Evolutionary conservation across 23 red algal genomes (phyloP), one percentile per base, ranked within the genome.

Genomic region (Gracilaria gracilis): DNA sequence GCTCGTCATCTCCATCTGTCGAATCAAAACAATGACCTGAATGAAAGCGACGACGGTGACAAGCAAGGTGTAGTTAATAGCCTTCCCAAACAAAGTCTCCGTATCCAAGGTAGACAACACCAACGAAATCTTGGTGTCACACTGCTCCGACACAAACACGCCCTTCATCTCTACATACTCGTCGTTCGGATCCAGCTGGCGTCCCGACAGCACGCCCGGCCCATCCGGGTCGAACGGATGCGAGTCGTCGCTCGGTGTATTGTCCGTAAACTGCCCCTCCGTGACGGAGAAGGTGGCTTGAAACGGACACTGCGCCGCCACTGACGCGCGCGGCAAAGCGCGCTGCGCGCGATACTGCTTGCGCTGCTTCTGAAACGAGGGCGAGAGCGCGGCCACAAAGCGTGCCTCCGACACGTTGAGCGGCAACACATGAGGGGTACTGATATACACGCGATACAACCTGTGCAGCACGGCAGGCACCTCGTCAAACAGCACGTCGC

Each of bases 1-100:
- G 58, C 84, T 82, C 3, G 95, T 94, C 64, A 90, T 73, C 59
- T 98, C 95, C 95, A 98, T 98, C 86, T 98, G 95, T 33, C 83
- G 79, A 67, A 98, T 75, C 16, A 98, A 54, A 23, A 94, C 85
- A 35, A 93, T 81, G 54, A 98, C 87, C 79, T 98, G 95, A 3
- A 88, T 59, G 61, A 98, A 91, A 34, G 90, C 69, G 4, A 98
- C 78, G 35, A 90, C 61, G 28, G 91, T 94, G 51, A 93, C 82
- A 38, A 98, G 71, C 40, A 98, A 59, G 70, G 95, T 94, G 86
- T 98, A 98, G 37, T 94, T 94, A 31, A 94, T 93, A 24, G 95
- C 95, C 59, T 89, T 93, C 9, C 80, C 82, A 79, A 98, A 93
- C 17, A 98, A 64, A 7, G 85, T 73, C 48, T 86, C 76, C 19